These are phyloP conservation scores for Amanita pallidorosea DNA, from an alignment of 768 basidiomycete genomes.

Conservation along the genomic window DNA sequence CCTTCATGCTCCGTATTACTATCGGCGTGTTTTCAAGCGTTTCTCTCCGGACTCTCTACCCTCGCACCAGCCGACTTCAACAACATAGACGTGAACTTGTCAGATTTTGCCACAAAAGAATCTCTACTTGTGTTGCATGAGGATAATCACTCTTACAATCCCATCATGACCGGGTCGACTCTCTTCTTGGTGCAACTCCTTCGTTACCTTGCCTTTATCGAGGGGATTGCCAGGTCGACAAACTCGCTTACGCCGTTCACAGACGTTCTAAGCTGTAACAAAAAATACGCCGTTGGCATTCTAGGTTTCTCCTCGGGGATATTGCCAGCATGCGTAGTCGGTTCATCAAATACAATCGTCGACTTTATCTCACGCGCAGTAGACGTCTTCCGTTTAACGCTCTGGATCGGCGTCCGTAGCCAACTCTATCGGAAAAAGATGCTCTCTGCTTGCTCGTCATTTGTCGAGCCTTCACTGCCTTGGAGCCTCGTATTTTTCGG, in stretches of 20 bases:
- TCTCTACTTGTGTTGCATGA: slow-evolving; percentile 27
- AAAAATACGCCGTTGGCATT: slow-evolving; percentile 23
- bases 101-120: slow-evolving; percentile 30
- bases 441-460: slow-evolving; percentile 14
- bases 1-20: slow-evolving; percentile 33
- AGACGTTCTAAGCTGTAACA: slow-evolving; percentile 24
- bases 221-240: slow-evolving; percentile 8
- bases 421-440: slow-evolving; percentile 17
- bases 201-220: slow-evolving; percentile 37
- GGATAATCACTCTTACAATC: slow-evolving; percentile 28
- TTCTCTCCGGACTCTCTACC: slow-evolving; percentile 36
- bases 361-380: slow-evolving; percentile 32
- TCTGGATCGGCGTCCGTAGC: slow-evolving; percentile 43
- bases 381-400: slow-evolving; percentile 36
- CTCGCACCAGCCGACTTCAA: slow-evolving; percentile 27
- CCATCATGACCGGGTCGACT: slow-evolving; percentile 35
- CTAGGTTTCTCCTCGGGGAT: slow-evolving; percentile 51
- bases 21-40: slow-evolving; percentile 37
- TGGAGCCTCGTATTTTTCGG: slow-evolving; percentile 37
- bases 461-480: slow-evolving; percentile 21
- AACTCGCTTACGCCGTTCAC: slow-evolving; percentile 15
- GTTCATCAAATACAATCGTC: slow-evolving; percentile 27
- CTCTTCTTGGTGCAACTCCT: slow-evolving; percentile 43
- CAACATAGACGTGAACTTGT: slow-evolving; percentile 25
- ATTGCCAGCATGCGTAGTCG: slow-evolving; percentile 38